Base-by-base conservation (phyloP, 2,329 filamentous ascomycete species). In the Microascus cirrosus region DNA sequence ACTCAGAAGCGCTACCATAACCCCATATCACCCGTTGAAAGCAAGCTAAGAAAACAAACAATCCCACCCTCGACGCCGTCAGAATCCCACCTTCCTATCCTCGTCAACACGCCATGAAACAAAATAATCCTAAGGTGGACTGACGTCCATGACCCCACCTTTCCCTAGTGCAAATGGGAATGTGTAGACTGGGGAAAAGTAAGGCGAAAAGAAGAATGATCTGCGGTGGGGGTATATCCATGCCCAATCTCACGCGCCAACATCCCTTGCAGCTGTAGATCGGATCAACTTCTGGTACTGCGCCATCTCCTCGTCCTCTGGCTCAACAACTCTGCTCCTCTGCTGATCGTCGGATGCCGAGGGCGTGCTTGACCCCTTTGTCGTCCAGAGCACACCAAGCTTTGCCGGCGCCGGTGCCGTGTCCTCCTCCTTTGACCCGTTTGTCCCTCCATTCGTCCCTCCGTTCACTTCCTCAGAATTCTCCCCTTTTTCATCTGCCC, bases 271-370 rank as follows among this genome's bases (percentile, higher is more conserved):
- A 3, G 69, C 66, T 18, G 71, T 68, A 1, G 71, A 70, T 55
- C 66, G 67, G 53, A 74, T 70, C 52, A 74, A 64, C 45, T 71
- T 70, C 58, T 68, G 67, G 36, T 74, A 74, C 51, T 64, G 68
- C 22, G 66, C 60, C 59, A 71, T 68, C 34, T 70, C 65, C 59
- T 73, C 70, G 4, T 68, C 65, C 58, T 73, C 69, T 56, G 65
- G 67, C 12, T 66, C 63, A 57, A 67, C 65, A 18, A 64, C 57
- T 25, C 62, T 50, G 22, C 64, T 61, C 60, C 15, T 61, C 61
- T 35, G 61, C 61, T 63, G 60, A 48, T 63, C 66, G 12, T 55
- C 57, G 11, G 60, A 20, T 25, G 61, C 22, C 20, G 62, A 60
- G 53, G 24, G 59, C 50, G 12, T 57, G 28, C 20, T 56, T 25